Evolutionary conservation across 2,329 filamentous ascomycete genomes (phyloP).

Genomic region (Drechslerella coelobrocha): DNA sequence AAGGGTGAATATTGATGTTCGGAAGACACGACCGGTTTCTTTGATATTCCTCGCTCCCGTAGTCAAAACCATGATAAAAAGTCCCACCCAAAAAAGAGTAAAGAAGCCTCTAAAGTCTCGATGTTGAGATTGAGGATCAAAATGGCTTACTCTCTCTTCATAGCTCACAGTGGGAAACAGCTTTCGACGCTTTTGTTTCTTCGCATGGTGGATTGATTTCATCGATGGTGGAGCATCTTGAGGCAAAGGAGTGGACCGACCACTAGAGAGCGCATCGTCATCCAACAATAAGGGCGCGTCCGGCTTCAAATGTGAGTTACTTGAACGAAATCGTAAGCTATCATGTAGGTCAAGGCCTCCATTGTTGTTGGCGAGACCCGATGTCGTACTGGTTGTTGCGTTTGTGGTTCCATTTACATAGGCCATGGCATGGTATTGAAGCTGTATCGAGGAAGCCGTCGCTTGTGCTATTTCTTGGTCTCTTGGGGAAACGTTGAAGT

Average conservation of each 20-base stretch:
- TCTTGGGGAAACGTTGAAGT: no score
- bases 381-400: background rate
- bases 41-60: conserved; percentile 92
- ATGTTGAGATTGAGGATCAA: conserved; percentile 90
- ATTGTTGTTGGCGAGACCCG: conserved; percentile 24
- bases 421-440: conserved; percentile 18
- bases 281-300: conserved; percentile 29
- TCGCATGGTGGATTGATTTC: conserved; percentile 81
- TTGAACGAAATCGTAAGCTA: conserved; percentile 22
- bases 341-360: conserved; percentile 13
- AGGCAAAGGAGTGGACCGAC: conserved; percentile 77
- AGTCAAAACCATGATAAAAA: conserved; percentile 96
- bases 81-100: conserved; percentile 94
- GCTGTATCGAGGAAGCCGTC: background rate
- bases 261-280: conserved; percentile 40
- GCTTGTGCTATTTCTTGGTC: no score
- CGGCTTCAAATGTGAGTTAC: conserved; percentile 34
- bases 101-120: conserved; percentile 97
- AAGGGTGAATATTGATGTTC: conserved; percentile 83
- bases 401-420: conserved; percentile 32
- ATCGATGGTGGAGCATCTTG: conserved; percentile 91
- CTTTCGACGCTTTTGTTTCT: conserved; percentile 81
- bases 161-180: conserved; percentile 95
- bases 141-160: conserved; percentile 87
- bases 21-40: conserved; percentile 86